These are phyloP conservation scores for Massariosphaeria phaeospora DNA, from an alignment of 495 filamentous ascomycete genomes.

Conservation along the genomic window DNA sequence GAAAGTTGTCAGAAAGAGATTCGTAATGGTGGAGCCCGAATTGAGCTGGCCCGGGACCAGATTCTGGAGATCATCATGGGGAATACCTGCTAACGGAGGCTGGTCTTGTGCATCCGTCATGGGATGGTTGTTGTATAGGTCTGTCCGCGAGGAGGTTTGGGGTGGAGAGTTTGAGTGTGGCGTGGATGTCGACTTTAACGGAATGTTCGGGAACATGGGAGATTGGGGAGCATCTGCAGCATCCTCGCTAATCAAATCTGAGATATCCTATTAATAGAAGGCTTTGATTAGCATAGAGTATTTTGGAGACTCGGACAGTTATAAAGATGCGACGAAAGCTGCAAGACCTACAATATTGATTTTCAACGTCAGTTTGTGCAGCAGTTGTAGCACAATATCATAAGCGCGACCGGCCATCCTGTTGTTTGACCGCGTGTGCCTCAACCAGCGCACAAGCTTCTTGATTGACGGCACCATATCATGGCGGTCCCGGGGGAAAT, in stretches of 20 bases:
- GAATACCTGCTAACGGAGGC: too few species aligned
- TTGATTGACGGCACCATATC: constrained; percentile 10
- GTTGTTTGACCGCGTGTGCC: constrained; percentile 14
- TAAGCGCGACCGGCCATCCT: constrained; percentile 13
- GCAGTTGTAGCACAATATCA: constrained; percentile 1
- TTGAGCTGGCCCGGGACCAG: too few species aligned
- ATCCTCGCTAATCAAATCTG: neutral
- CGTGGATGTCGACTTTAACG: too few species aligned
- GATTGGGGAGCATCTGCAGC: neutral
- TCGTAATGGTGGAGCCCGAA: too few species aligned
- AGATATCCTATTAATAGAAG: neutral
- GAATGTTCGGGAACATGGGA: neutral
- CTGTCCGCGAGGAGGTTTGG: too few species aligned
- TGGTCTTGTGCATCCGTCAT: too few species aligned
- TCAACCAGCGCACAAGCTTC: constrained; percentile 23
- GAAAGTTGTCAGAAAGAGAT: too few species aligned
- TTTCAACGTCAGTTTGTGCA: constrained; percentile 1
- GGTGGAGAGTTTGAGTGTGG: too few species aligned
- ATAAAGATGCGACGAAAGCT: neutral
- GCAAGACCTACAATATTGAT: neutral
- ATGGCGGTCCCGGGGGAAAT: neutral
- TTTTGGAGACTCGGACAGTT: neutral
- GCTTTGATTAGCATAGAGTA: neutral
- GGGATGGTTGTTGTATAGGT: too few species aligned
- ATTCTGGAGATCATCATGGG: too few species aligned